Evolutionary conservation across 129 eudicot species (phyloP).

Genomic region (Dittrichia graveolens): DNA sequence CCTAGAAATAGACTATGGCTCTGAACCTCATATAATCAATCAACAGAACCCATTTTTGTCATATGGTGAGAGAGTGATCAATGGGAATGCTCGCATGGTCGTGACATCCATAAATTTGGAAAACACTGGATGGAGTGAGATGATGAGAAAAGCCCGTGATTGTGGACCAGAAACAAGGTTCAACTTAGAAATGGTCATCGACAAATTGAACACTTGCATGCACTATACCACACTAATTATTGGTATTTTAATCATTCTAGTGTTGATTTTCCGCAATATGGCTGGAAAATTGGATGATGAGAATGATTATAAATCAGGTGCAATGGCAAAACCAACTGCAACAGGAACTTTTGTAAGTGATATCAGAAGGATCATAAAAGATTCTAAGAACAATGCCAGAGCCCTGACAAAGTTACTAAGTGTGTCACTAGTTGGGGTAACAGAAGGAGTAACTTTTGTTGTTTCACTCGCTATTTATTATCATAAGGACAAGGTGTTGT

Average conservation of each 20-base stretch:
- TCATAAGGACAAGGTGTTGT: constrained; percentile 30
- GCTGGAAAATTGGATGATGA: constrained; percentile 26
- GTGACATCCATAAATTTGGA: constrained; percentile 31
- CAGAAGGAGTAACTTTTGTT: constrained; percentile 42
- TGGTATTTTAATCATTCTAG: constrained; percentile 34
- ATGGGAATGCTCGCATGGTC: constrained; percentile 44
- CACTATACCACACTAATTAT: constrained; percentile 33
- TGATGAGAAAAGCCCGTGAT: constrained; percentile 25
- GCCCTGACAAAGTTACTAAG: constrained; percentile 29
- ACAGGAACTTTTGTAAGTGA: not conserved
- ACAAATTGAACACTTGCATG: constrained; percentile 34
- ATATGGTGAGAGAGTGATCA: constrained; percentile 39
- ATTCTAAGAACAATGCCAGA: constrained; percentile 25
- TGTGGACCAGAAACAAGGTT: constrained; percentile 6
- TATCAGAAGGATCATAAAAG: constrained; percentile 22
- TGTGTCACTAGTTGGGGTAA: constrained; percentile 39
- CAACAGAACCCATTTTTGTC: constrained; percentile 42
- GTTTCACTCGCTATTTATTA: constrained; percentile 34
- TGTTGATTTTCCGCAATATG: constrained; percentile 22
- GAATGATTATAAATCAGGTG: constrained; percentile 23
- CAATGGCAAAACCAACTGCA: constrained; percentile 32
- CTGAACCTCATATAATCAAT: constrained; percentile 11
- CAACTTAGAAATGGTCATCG: constrained; percentile 30
- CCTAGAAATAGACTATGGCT: constrained; percentile 35
- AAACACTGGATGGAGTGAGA: constrained; percentile 35